These are phyloP conservation scores for Amanita exitialis DNA, from an alignment of 768 basidiomycete species.

Conservation along the genomic window DNA sequence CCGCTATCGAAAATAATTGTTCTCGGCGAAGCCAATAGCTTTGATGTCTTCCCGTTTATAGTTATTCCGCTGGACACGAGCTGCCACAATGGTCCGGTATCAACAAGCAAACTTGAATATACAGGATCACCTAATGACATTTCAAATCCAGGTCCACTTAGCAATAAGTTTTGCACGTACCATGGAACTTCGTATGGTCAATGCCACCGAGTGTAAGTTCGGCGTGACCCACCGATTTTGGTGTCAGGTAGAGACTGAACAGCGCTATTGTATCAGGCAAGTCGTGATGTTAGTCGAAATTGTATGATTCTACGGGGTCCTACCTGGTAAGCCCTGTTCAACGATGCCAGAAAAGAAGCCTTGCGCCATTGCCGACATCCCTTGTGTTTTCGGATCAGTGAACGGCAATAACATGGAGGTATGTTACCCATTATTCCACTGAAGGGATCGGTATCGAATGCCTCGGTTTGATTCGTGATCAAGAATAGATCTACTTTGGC, in stretches of 20 bases:
- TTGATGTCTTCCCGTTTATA: slow-evolving; percentile 29
- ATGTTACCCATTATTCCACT: slow-evolving; percentile 38
- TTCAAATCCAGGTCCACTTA: slow-evolving; percentile 1
- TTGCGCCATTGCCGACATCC: slow-evolving; percentile 13
- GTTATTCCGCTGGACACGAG: slow-evolving; percentile 30
- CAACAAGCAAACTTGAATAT: slow-evolving; percentile 29
- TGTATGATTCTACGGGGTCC: slow-evolving; percentile 8
- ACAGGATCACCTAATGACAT: slow-evolving; percentile 26
- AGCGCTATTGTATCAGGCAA: slow-evolving; percentile 22
- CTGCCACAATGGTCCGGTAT: slow-evolving; percentile 24
- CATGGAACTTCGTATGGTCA: slow-evolving; percentile 33
- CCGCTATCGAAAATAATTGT: slow-evolving; percentile 50
- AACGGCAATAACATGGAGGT: background rate
- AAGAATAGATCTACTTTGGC: slow-evolving; percentile 24
- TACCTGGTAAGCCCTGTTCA: slow-evolving; percentile 39
- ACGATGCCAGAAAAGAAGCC: slow-evolving; percentile 40
- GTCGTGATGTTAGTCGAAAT: background rate
- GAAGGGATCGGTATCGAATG: slow-evolving; percentile 42
- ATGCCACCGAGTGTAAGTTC: slow-evolving; percentile 37
- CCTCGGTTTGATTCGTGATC: slow-evolving; percentile 42
- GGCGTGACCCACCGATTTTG: slow-evolving; percentile 34
- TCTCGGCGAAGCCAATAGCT: slow-evolving; percentile 26
- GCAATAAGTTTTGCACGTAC: slow-evolving; percentile 9
- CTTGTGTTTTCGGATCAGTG: background rate
- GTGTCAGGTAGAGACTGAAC: slow-evolving; percentile 43